Conservation (phyloP, 345 rosid genomes). For the Anacardium occidentale region DNA sequence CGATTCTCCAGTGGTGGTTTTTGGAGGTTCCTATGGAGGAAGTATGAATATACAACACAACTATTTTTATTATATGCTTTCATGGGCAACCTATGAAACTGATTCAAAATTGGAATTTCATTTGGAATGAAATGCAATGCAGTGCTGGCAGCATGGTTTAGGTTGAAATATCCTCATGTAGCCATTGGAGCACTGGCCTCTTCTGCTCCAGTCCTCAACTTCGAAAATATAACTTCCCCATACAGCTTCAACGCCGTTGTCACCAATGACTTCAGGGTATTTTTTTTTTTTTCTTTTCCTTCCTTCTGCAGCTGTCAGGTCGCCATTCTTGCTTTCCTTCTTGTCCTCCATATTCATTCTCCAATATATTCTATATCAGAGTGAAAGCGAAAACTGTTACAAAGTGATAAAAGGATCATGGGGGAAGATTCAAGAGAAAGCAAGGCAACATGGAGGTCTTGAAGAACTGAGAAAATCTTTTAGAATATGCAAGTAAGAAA, state of each 20-base stretch:
- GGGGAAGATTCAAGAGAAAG: constrained; percentile 37
- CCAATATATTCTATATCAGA: too few relatives aligned
- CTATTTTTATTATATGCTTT: background rate
- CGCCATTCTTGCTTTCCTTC: background rate
- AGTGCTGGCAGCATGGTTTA: constrained; percentile 60
- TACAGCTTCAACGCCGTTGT: constrained; percentile 52
- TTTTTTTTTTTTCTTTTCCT: background rate
- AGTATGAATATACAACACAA: constrained; percentile 47
- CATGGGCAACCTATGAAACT: too few relatives aligned
- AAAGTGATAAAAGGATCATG: constrained; percentile 53
- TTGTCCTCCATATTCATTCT: too few relatives aligned
- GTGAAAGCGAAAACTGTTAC: constrained; percentile 60
- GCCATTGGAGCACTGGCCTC: constrained; percentile 58
- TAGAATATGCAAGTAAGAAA: constrained; percentile 54
- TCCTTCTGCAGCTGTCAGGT: too few relatives aligned
- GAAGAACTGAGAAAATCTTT: constrained; percentile 42
- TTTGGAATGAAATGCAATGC: too few relatives aligned
- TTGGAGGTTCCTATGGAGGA: constrained; percentile 77
- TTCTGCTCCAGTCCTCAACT: constrained; percentile 51
- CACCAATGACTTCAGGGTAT: constrained; percentile 51
- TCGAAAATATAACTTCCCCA: constrained; percentile 41
- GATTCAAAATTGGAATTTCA: too few relatives aligned
- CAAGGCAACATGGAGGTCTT: constrained; percentile 31
- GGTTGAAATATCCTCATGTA: constrained; percentile 52
- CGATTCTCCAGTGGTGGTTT: constrained; percentile 64